These are phyloP conservation scores for Rosa hybrid DNA, from an alignment of 331 rosid species.

Conservation along the genomic window DNA sequence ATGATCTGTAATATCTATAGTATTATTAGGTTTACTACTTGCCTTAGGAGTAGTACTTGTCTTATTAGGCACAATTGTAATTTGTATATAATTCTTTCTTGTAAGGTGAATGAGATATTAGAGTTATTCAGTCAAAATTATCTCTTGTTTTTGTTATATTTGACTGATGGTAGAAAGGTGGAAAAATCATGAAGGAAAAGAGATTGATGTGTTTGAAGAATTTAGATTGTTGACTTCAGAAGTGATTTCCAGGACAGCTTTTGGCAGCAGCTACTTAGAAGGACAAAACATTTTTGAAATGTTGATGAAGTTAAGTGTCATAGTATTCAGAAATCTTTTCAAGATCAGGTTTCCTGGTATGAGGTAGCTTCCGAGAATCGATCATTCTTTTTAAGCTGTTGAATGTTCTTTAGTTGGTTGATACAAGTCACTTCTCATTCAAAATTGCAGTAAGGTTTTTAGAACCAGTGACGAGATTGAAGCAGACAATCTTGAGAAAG, in stretches of 20 bases:
- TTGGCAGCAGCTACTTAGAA: slow-evolving; percentile 23
- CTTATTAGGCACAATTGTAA: too few species aligned
- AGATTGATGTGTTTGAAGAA: slow-evolving; percentile 24
- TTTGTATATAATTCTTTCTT: too few species aligned
- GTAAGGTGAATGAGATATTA: too few species aligned
- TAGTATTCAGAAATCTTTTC: not conserved
- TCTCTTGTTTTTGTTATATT: too few species aligned
- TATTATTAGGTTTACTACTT: too few species aligned
- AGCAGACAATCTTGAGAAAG: slow-evolving; percentile 17
- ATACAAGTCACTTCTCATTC: not conserved
- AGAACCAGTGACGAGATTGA: slow-evolving; percentile 18
- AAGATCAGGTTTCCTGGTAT: not conserved
- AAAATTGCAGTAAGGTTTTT: slow-evolving; percentile 14
- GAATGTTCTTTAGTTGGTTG: not conserved
- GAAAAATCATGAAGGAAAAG: slow-evolving; percentile 27
- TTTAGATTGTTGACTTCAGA: slow-evolving; percentile 25
- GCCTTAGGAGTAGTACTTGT: too few species aligned
- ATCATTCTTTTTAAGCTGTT: not conserved
- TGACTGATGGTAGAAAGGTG: slow-evolving; percentile 29
- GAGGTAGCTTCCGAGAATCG: not conserved
- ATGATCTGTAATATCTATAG: too few species aligned
- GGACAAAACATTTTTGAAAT: slow-evolving; percentile 20
- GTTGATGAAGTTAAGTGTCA: not conserved
- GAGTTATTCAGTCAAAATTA: too few species aligned
- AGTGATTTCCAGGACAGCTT: not conserved